Base-by-base conservation (phyloP, 176 grass and related monocot species). In the Zizania latifolia region DNA sequence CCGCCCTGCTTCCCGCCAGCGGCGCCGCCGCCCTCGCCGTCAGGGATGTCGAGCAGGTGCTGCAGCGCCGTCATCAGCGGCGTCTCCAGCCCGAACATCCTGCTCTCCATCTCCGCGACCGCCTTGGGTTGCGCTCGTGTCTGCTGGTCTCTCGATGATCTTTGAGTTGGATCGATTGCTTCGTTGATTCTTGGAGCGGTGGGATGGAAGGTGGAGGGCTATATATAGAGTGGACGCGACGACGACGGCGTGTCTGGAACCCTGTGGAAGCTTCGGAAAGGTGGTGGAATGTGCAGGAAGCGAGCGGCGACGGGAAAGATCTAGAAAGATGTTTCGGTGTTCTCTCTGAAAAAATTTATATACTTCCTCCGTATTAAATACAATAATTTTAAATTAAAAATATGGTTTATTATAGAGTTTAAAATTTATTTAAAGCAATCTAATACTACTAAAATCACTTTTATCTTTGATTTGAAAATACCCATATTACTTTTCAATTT, bases 1-100 rank as follows among this genome's bases (percentile, higher is more conserved):
- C 72, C 81, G 39, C 82, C 57, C 34, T 82, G 60, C 74, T 88
- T 88, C 24, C 85, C 89, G 55, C 89, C 16, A 40, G 6, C 83
- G 1, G 48, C 2, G 5, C 2, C 71, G 8, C 35, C 79, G 41
- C 26, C 6, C 21, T 92, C 92, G 69, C 86, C 24, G 57, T 91
- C 82, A 0, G 92, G 89, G 41, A 84, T 19, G 74, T 92, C 92
- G 2, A 89, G 68, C 14, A 95, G 73, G 48, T 95, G 88, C 19
- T 88, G 79, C 40, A 96, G 79, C 29, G 83, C 81, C 71, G 81
- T 77, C 72, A 92, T 38, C 80, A 95, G 68, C 10, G 92, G 92
- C 1, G 35, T 68, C 60, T 96, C 89, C 14, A 87, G 12, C 32
- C 89, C 83, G 64, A 92, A 82, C 77, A 90, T 21, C 46, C 78